Evolutionary conservation across 495 filamentous ascomycete species (phyloP).

Genomic region (Neurospora terricola): DNA sequence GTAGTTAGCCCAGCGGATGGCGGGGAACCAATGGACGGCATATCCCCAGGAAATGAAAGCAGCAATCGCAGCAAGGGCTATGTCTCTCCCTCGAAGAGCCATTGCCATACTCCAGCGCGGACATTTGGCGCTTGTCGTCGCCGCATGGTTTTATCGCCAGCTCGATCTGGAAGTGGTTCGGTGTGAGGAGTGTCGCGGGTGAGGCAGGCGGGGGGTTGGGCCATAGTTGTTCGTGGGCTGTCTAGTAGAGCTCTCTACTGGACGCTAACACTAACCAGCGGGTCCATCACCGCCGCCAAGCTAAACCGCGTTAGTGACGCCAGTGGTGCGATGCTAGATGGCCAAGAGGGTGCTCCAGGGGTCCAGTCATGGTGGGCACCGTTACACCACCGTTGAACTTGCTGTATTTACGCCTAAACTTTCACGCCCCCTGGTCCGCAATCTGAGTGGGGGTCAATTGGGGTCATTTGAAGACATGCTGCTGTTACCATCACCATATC

Average conservation of each 20-base stretch:
- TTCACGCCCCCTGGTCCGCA: neutral
- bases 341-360: neutral
- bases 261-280: neutral
- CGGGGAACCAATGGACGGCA: conserved; percentile 66
- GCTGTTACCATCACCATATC: neutral
- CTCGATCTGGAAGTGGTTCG: neutral
- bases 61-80: conserved; percentile 57
- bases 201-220: neutral
- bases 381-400: neutral
- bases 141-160: conserved; percentile 27
- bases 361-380: neutral
- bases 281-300: neutral
- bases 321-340: neutral
- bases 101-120: conserved; percentile 41
- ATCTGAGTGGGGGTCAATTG: neutral
- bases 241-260: neutral
- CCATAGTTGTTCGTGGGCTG: neutral
- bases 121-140: conserved; percentile 19
- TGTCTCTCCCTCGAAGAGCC: conserved; percentile 68
- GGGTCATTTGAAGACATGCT: neutral
- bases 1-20: conserved; percentile 69
- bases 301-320: neutral
- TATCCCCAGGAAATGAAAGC: conserved; percentile 81
- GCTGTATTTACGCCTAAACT: neutral
- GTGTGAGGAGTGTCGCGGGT: neutral